Conservation (phyloP, 176 grass and related monocot species). For the Thinopyrum elongatum region DNA sequence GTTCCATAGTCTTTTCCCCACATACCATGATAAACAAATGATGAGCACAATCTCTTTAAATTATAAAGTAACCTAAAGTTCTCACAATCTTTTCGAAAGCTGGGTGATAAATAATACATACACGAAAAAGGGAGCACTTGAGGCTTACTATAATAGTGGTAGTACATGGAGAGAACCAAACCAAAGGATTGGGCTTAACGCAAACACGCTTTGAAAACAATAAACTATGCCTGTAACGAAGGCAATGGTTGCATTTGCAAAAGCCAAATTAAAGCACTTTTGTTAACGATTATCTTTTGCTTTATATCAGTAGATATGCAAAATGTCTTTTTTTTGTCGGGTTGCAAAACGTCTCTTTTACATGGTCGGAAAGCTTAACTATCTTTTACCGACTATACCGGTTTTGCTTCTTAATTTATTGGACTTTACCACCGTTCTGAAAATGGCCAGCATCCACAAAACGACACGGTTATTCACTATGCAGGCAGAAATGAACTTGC, state of each 20-base stretch:
- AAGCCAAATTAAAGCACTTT: not conserved
- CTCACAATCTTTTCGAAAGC: not conserved
- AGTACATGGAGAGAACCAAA: not conserved
- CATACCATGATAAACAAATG: slow-evolving; percentile 33
- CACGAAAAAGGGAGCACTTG: not conserved
- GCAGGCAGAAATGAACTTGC: not conserved
- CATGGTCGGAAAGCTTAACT: not conserved
- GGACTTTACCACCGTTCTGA: too few species aligned
- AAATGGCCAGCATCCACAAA: not conserved
- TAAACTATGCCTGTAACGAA: not conserved
- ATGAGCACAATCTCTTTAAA: not conserved
- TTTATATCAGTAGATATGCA: not conserved
- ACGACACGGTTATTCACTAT: not conserved
- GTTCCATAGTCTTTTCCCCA: slow-evolving; percentile 6
- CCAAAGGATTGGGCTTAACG: not conserved
- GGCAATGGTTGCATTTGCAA: not conserved
- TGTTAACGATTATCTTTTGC: too few species aligned
- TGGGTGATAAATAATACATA: not conserved
- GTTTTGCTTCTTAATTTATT: not conserved
- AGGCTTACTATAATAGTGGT: not conserved
- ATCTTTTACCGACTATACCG: not conserved
- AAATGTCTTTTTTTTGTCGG: not conserved
- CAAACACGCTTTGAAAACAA: not conserved
- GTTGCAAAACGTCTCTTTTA: not conserved
- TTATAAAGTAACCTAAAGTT: slow-evolving; percentile 3